Evolutionary conservation across 192 early-diverging fungal genomes (phyloP), one percentile per base, ranked within the genome.

Genomic region (Coemansia guatemalensis): DNA sequence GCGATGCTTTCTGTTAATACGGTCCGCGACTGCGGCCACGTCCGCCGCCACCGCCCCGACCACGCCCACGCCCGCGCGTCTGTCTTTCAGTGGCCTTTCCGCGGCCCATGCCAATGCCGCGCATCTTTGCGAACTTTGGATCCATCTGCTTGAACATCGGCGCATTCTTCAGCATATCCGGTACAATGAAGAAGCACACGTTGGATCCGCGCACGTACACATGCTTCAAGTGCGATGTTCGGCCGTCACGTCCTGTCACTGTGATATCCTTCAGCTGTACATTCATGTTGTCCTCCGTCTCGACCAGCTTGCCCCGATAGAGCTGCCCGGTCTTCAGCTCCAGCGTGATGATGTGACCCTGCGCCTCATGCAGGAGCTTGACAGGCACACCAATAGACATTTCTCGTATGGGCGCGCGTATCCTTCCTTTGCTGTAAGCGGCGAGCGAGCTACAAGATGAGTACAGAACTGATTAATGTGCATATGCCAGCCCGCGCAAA

Each of bases 251-350:
- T 65, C 84, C 86, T 4, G 95, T 96, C 44, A 95, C 93, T 26
- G 90, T 92, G 58, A 99, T 94, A 61, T 97, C 92, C 67, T 87
- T 89, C 62, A 99, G 85, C 83, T 97, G 97, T 39, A 97, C 89
- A 68, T 99, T 99, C 97, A 99, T 99, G 81, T 97, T 99, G 82
- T 99, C 97, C 78, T 99, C 97, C 50, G 92, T 88, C 73, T 99
- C 95, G 33, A 92, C 84, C 25, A 99, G 88, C 66, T 90, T 92
- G 50, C 97, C 97, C 58, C 97, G 92, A 84, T 97, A 97, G 48
- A 94, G 85, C 60, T 90, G 87, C 47, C 95, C 95, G 59, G 92
- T 96, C 74, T 96, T 96, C 48, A 97, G 86, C 73, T 99, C 97
- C 57, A 99, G 82, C 29, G 94, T 93, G 56, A 99, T 88, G 55